phyloP scores from a whole-genome alignment of 1,284 basidiomycete genomes.

The Apiotrichum gracile region DNA sequence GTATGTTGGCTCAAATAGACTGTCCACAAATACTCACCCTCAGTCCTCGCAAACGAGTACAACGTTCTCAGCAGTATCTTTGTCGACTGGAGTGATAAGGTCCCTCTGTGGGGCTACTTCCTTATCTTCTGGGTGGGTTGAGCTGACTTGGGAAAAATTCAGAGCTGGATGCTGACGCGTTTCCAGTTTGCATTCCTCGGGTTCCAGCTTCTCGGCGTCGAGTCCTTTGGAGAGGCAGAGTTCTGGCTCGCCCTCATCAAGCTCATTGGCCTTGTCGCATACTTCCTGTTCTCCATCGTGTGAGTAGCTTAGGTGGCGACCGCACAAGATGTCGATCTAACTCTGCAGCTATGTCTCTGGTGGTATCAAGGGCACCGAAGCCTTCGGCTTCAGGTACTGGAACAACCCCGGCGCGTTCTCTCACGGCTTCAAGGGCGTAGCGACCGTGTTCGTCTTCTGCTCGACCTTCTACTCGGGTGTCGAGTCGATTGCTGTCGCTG shows the following conservation, averaged over 20 bases:
- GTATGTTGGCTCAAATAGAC: not conserved
- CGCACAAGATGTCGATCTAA: conserved; percentile 38
- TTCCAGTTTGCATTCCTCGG: conserved; percentile 23
- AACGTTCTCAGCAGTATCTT: conserved; percentile 20
- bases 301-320: conserved; percentile 56
- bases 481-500: conserved; percentile 47
- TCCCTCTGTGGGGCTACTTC: conserved; percentile 22
- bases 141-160: no score
- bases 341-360: conserved; percentile 49
- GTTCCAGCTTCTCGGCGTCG: conserved; percentile 27
- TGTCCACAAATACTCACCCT: not conserved
- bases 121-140: conserved; percentile 21
- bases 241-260: conserved; percentile 22
- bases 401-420: conserved; percentile 49
- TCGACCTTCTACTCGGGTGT: conserved; percentile 25
- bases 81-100: conserved; percentile 11
- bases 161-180: not conserved
- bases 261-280: conserved; percentile 22
- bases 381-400: conserved; percentile 50
- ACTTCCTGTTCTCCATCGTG: conserved; percentile 58
- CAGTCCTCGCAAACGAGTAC: conserved; percentile 31
- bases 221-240: conserved; percentile 24
- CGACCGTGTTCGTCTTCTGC: conserved; percentile 17
- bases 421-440: conserved; percentile 23
- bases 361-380: conserved; percentile 43